phyloP scores from a whole-genome alignment of 1,284 basidiomycete species.

The Malassezia equina region DNA sequence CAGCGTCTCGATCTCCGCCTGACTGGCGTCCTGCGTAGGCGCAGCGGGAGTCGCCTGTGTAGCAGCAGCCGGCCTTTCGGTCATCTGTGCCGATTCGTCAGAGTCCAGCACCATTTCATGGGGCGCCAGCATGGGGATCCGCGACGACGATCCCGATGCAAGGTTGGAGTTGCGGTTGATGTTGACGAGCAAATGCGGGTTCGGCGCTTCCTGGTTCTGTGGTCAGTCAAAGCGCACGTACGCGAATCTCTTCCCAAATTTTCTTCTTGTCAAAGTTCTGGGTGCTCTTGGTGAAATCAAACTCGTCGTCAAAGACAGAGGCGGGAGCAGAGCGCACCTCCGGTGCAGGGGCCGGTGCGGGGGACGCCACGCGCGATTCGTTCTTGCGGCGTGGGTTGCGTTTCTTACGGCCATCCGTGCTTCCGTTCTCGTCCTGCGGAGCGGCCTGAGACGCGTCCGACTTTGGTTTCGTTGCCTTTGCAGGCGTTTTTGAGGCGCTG shows the following conservation, averaged over 20 bases:
- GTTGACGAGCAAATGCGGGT: conserved; percentile 7
- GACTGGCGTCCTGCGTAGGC: background rate
- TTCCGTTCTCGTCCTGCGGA: background rate
- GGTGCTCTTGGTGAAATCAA: conserved; percentile 16
- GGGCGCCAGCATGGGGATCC: conserved; percentile 15
- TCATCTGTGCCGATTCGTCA: background rate
- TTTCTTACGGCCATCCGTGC: background rate
- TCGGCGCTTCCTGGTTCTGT: conserved; percentile 8
- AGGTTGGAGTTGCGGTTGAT: conserved; percentile 7
- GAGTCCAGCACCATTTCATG: conserved; percentile 9
- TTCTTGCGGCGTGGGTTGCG: conserved; percentile 3
- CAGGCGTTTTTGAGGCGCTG: background rate
- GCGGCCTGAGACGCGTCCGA: background rate
- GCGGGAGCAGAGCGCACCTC: background rate
- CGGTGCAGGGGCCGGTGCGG: background rate
- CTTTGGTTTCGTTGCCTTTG: background rate
- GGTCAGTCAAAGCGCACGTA: background rate
- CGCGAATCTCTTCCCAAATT: conserved; percentile 19
- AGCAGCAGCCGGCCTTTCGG: background rate
- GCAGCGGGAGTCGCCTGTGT: background rate
- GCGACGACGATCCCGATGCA: background rate
- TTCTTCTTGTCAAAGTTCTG: conserved; percentile 19
- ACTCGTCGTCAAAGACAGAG: background rate
- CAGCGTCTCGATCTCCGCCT: background rate
- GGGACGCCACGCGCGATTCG: background rate